These are phyloP conservation scores for Spiromastix sp. DNA, from an alignment of 2,329 filamentous ascomycete species.

Conservation along the genomic window DNA sequence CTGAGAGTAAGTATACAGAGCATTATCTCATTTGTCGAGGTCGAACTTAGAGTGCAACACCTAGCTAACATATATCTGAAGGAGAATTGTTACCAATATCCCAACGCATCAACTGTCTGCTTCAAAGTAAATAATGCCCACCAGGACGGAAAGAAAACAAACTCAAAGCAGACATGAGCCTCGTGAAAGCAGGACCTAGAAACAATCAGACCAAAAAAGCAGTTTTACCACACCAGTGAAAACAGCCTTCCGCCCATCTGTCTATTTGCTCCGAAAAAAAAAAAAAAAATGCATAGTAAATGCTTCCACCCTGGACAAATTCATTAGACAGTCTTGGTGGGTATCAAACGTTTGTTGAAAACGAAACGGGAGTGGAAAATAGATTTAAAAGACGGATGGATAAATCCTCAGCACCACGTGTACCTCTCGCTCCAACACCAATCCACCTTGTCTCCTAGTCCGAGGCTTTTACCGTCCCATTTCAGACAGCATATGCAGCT, in stretches of 20 bases:
- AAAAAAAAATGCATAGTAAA: neutral
- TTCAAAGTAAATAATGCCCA: conserved; percentile 16
- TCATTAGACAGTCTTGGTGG: no score
- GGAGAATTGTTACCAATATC: conserved; percentile 23
- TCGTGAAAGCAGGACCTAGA: no score
- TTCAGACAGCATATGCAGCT: conserved; percentile 37
- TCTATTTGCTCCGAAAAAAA: neutral
- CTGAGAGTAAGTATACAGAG: conserved; percentile 19
- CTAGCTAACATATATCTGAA: conserved; percentile 8
- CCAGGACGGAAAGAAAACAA: conserved; percentile 17
- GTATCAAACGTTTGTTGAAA: no score
- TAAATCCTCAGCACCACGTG: conserved; percentile 33
- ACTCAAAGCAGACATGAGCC: conserved; percentile 1
- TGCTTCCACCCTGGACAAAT: neutral
- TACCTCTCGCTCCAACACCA: conserved; percentile 42
- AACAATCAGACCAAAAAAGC: no score
- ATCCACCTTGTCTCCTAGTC: conserved; percentile 29
- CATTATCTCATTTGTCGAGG: neutral
- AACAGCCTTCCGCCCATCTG: neutral
- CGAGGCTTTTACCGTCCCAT: conserved; percentile 33
- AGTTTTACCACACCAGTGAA: no score
- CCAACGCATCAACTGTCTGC: conserved; percentile 27
- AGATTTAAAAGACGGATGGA: no score
- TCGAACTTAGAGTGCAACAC: neutral
- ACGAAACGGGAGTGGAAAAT: neutral